A percentile compares a stretch with the other conserved stretches of the same genome.
These are phyloP conservation scores for Pisolithus orientalis DNA, from an alignment of 768 basidiomycete genomes.

Conservation along the genomic window DNA sequence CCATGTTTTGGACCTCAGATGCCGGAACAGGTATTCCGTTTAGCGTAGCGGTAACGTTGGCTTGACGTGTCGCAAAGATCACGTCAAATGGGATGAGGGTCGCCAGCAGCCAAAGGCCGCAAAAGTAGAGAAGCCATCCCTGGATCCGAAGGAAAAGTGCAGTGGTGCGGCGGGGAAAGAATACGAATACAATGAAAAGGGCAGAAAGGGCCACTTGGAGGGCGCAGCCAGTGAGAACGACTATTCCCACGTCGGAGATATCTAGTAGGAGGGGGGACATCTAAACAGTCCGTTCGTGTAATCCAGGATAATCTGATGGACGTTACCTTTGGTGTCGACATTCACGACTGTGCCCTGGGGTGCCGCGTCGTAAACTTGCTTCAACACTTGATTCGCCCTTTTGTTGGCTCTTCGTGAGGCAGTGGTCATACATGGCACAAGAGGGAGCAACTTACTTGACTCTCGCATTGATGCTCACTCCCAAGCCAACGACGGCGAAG, in stretches of 20 bases:
- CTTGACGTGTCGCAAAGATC: constrained; percentile 40
- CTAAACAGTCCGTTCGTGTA: neutral
- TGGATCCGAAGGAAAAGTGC: constrained; percentile 25
- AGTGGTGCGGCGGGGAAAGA: constrained; percentile 4
- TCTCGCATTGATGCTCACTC: constrained; percentile 15
- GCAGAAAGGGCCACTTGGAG: constrained; percentile 27
- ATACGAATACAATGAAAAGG: constrained; percentile 21
- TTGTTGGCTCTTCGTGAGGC: neutral
- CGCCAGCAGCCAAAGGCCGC: constrained; percentile 42
- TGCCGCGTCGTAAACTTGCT: constrained; percentile 3
- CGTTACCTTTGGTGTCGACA: constrained; percentile 11
- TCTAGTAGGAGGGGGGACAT: constrained; percentile 22
- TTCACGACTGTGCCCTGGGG: constrained; percentile 5
- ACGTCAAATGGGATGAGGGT: constrained; percentile 42
- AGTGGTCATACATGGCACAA: neutral
- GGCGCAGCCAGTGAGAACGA: constrained; percentile 30
- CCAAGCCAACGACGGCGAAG: constrained; percentile 19
- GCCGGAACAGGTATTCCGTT: constrained; percentile 31
- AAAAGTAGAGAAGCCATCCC: constrained; percentile 34
- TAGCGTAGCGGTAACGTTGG: constrained; percentile 39
- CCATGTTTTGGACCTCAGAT: constrained; percentile 29
- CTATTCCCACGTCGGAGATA: constrained; percentile 32
- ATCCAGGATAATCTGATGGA: no score
- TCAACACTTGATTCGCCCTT: constrained; percentile 11
- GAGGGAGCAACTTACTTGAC: constrained; percentile 12